Evolutionary conservation across 805 yeast species (phyloP).

Genomic region (Lipomyces lipofer): DNA sequence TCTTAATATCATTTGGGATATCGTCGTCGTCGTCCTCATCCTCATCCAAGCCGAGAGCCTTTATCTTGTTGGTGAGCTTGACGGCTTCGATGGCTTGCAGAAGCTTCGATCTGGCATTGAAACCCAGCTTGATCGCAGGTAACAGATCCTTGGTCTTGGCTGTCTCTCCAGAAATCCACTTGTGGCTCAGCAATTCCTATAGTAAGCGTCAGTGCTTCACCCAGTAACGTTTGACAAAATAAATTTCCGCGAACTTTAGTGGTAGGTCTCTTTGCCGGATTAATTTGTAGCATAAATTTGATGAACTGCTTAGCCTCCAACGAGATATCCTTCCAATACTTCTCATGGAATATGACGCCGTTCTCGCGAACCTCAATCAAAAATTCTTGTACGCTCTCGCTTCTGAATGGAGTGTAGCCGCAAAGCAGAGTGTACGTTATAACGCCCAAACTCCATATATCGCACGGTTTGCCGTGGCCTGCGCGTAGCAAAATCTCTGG

Average conservation of each 20-base stretch:
- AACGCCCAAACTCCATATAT: conserved; percentile 93
- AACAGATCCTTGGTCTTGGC: conserved; percentile 62
- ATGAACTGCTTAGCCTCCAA: conserved; percentile 80
- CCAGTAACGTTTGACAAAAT: too few species aligned
- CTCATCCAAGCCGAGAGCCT: conserved; percentile 59
- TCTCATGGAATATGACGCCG: conserved; percentile 81
- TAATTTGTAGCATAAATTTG: conserved; percentile 62
- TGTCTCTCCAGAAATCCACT: conserved; percentile 62
- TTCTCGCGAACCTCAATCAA: conserved; percentile 74
- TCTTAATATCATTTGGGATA: too few species aligned
- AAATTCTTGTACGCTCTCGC: conserved; percentile 80
- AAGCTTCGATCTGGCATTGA: conserved; percentile 81
- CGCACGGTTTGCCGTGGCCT: conserved; percentile 96
- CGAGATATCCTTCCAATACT: conserved; percentile 82
- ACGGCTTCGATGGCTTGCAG: conserved; percentile 84
- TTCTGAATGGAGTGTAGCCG: conserved; percentile 89
- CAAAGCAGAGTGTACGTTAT: conserved; percentile 85
- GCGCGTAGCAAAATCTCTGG: conserved; percentile 82
- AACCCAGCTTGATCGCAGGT: conserved; percentile 76
- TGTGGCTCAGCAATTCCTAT: conserved; percentile 63
- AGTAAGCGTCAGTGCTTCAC: too few species aligned
- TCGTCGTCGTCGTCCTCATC: conserved; percentile 55
- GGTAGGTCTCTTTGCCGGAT: conserved; percentile 69
- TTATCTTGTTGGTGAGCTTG: conserved; percentile 74
- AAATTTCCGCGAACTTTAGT: too few species aligned